Evolutionary conservation across 164 flowering plant species (phyloP), one percentile per base, ranked within the genome.

Genomic region (Hamamelis virginiana): DNA sequence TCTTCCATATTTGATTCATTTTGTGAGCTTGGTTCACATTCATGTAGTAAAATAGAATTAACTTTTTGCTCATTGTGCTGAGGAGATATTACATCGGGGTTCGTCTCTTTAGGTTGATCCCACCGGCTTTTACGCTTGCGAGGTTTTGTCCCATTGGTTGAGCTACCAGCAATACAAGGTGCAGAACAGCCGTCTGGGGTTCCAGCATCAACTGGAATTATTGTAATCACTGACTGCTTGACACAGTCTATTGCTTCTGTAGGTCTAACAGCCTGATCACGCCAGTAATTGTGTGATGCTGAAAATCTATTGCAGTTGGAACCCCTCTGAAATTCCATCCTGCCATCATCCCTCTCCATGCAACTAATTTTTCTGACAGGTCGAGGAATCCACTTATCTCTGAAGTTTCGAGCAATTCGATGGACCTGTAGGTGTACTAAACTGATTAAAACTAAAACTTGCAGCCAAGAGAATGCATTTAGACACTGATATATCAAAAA

Each of bases 41-140:
- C 69, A 46, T 72, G 75, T 19, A 64, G 51, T 43, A 43, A 64
- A 46, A 33, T 53, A 25, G 80, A 18, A 10, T 77, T 67, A 22
- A 48, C 21, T 59, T 72, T 81, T 53, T 69, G 85, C 19, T 79
- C 80, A 52, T 78, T 72, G 22, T 48, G 47, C 46, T 60, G 69
- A 58, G 51, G 57, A 71, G 70, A 58, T 23, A 50, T 62, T 23
- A 41, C 48, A 69, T 69, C 64, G 6, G 47, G 57, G 18, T 68
- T 73, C 18, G 60, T 70, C 59, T 80, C 81, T 9, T 74, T 73
- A 13, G 90, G 90, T 62, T 82, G 87, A 76, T 94, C 98, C 98
- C 98, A 94, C 74, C 98, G 84, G 71, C 94, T 94, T 80, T 91
- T 94, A 33, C 97, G 91, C 75, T 91, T 94, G 50, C 91, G 92